These are phyloP conservation scores for Ophiocordyceps robertsii DNA, from an alignment of 2,329 filamentous ascomycete genomes.

Conservation along the genomic window DNA sequence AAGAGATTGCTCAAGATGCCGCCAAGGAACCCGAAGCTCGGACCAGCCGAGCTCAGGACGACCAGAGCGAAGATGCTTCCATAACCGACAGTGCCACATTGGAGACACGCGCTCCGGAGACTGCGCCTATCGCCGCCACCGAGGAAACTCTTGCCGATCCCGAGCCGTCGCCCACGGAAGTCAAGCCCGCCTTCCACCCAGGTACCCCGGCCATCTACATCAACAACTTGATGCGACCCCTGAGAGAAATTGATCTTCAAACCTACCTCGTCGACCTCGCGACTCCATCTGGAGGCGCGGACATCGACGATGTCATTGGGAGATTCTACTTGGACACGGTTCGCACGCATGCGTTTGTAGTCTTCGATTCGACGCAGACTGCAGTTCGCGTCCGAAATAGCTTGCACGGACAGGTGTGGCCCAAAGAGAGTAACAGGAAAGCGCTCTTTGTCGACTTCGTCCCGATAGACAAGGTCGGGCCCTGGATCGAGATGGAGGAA, in stretches of 20 bases:
- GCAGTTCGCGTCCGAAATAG: conserved; percentile 64
- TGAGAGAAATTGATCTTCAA: conserved; percentile 55
- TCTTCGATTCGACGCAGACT: conserved; percentile 53
- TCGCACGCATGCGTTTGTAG: conserved; percentile 74
- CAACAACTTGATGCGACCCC: conserved; percentile 75
- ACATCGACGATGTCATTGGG: conserved; percentile 40
- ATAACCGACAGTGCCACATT: background rate
- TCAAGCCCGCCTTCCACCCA: conserved; percentile 50
- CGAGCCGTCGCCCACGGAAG: conserved; percentile 20
- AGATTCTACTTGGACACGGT: conserved; percentile 73
- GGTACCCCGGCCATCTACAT: conserved; percentile 76
- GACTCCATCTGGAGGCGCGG: conserved; percentile 35
- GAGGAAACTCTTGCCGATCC: conserved; percentile 11
- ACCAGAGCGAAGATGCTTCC: background rate
- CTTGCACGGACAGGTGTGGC: conserved; percentile 73
- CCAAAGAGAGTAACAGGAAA: conserved; percentile 73
- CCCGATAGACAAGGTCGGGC: conserved; percentile 55
- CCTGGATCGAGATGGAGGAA: conserved; percentile 64
- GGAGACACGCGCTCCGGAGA: background rate
- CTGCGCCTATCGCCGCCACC: conserved; percentile 2
- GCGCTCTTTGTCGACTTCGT: conserved; percentile 82
- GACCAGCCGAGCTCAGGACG: background rate
- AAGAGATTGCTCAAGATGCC: conserved; percentile 1
- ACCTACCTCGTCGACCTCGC: conserved; percentile 59
- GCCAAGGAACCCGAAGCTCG: conserved; percentile 3